These are phyloP conservation scores for Meira miltonrushii DNA, from an alignment of 1,284 basidiomycete species.

Conservation along the genomic window DNA sequence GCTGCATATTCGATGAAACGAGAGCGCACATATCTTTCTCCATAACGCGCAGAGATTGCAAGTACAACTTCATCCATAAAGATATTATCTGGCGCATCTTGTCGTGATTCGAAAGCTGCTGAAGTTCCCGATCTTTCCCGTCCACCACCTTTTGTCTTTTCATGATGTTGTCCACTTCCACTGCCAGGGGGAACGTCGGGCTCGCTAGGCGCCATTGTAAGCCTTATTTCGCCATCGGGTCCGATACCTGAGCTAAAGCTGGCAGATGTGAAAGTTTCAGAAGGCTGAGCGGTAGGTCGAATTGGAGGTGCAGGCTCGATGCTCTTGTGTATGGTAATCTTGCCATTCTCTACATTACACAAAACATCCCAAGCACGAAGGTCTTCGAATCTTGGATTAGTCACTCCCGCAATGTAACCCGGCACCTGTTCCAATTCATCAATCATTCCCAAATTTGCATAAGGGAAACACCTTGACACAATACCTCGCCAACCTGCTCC, in stretches of 20 bases:
- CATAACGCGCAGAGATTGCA: conserved; percentile 69
- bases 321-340: conserved; percentile 77
- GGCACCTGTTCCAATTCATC: conserved; percentile 82
- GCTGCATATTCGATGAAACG: conserved; percentile 71
- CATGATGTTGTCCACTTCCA: neutral
- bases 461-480: conserved; percentile 83
- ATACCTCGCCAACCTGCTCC: conserved; percentile 73
- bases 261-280: conserved; percentile 27
- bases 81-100: conserved; percentile 64
- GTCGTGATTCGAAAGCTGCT: conserved; percentile 14
- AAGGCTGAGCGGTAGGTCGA: conserved; percentile 36
- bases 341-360: conserved; percentile 79
- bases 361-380: conserved; percentile 84
- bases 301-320: conserved; percentile 57
- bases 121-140: conserved; percentile 2
- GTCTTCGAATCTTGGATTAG: conserved; percentile 89
- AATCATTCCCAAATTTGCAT: conserved; percentile 79
- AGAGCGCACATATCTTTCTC: conserved; percentile 70
- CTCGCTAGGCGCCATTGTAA: conserved; percentile 9
- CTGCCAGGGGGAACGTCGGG: neutral
- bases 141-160: neutral
- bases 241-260: conserved; percentile 17
- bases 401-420: conserved; percentile 90
- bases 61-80: conserved; percentile 86
- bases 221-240: conserved; percentile 1